Conservation (phyloP, 2,329 filamentous ascomycete genomes). For the Colletotrichum lindemuthianum region DNA sequence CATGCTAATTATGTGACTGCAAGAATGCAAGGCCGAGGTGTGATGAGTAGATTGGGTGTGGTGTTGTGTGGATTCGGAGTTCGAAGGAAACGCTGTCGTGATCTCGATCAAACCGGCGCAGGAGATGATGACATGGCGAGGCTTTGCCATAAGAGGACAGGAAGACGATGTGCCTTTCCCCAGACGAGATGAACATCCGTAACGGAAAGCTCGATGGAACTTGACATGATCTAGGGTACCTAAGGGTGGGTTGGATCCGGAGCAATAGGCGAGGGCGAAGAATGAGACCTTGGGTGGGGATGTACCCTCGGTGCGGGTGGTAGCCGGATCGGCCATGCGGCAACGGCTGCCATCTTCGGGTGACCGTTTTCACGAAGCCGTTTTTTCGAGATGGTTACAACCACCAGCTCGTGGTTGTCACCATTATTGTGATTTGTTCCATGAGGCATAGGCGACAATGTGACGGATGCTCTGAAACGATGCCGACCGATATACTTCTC, state of each 20-base stretch:
- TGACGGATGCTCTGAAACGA: too few species aligned
- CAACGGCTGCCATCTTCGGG: slow-evolving; percentile 24
- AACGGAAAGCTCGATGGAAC: slow-evolving; percentile 5
- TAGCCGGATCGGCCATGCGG: slow-evolving; percentile 31
- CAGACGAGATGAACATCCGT: slow-evolving; percentile 18
- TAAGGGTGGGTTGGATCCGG: neutral
- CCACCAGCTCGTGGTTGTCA: too few species aligned
- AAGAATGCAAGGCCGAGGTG: slow-evolving; percentile 21
- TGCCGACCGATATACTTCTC: too few species aligned
- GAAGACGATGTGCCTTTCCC: slow-evolving; percentile 16
- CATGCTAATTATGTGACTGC: neutral
- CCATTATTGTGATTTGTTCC: too few species aligned
- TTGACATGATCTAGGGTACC: neutral
- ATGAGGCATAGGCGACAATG: too few species aligned
- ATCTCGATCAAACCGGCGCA: slow-evolving; percentile 34
- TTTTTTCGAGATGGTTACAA: slow-evolving; percentile 1
- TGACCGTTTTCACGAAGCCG: slow-evolving; percentile 23
- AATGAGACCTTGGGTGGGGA: slow-evolving; percentile 4
- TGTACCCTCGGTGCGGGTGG: slow-evolving; percentile 10
- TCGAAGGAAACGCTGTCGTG: slow-evolving; percentile 1
- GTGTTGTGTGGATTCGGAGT: slow-evolving; percentile 22
- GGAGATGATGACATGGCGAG: slow-evolving; percentile 9
- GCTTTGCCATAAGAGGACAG: slow-evolving; percentile 21
- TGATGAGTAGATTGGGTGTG: slow-evolving; percentile 24
- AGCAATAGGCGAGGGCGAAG: slow-evolving; percentile 6